Conservation (phyloP, 2,329 filamentous ascomycete genomes). For the Ramularia endophylla region DNA sequence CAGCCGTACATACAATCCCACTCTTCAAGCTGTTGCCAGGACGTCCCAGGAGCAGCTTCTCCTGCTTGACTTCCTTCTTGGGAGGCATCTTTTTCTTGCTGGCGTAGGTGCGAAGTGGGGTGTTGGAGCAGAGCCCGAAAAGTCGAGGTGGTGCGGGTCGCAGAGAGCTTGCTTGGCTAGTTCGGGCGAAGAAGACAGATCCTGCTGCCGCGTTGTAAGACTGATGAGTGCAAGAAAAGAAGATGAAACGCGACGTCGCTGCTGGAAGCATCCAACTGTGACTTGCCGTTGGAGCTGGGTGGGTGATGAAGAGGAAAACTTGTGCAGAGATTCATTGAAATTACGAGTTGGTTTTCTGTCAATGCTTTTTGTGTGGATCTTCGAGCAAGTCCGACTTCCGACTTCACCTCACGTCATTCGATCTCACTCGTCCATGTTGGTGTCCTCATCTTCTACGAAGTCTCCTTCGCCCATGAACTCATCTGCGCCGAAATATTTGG, state of each 20-base stretch:
- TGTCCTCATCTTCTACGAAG: no score
- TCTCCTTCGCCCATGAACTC: no score
- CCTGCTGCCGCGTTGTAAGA: constrained; percentile 27
- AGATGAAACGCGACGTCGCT: constrained; percentile 19
- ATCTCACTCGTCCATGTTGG: no score
- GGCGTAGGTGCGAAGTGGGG: constrained; percentile 46
- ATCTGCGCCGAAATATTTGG: no score
- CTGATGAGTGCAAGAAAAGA: constrained; percentile 19
- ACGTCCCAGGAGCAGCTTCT: constrained; percentile 93
- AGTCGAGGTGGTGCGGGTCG: constrained; percentile 10
- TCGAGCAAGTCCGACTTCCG: no score
- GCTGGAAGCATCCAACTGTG: no score
- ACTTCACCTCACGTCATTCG: no score
- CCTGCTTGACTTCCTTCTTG: constrained; percentile 86
- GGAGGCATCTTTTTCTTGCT: constrained; percentile 74
- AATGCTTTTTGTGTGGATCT: no score
- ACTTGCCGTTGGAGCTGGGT: no score
- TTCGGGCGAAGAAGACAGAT: constrained; percentile 31
- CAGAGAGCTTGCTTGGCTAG: constrained; percentile 12
- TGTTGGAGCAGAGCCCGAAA: constrained; percentile 8
- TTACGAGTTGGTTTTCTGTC: no score
- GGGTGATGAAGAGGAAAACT: no score
- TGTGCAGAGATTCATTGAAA: no score
- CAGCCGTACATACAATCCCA: constrained; percentile 74
- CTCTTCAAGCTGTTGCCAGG: constrained; percentile 86